Evolutionary conservation across 1,139 yeast genomes (phyloP).

Genomic region (Blastobotrys indianensis): DNA sequence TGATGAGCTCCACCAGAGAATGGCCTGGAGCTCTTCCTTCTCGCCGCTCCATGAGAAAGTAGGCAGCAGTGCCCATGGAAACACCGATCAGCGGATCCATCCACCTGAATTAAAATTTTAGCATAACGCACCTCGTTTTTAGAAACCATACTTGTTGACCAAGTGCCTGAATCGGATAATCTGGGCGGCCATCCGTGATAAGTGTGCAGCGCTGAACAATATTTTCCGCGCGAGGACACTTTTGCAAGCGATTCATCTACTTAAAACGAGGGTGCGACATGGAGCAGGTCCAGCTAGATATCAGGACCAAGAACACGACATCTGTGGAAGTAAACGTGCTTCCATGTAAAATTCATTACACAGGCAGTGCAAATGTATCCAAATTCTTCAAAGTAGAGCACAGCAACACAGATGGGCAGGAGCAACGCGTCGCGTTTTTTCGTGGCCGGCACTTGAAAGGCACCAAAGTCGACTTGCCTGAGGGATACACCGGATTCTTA

Average conservation of each 20-base stretch:
- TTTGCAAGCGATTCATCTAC: not conserved
- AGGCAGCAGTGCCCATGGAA: slow-evolving; percentile 16
- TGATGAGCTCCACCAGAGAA: slow-evolving; percentile 14
- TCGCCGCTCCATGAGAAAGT: slow-evolving; percentile 15
- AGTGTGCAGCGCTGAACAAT: not conserved
- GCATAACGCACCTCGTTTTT: too few species aligned
- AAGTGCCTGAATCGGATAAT: slow-evolving; percentile 3
- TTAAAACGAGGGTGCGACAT: not conserved
- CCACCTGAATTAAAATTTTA: slow-evolving; percentile 13
- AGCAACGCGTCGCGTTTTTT: slow-evolving; percentile 18
- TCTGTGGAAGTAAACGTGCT: slow-evolving; percentile 20
- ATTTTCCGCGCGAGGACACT: not conserved
- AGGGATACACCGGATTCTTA: slow-evolving; percentile 19
- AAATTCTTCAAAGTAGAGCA: slow-evolving; percentile 17
- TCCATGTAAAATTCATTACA: slow-evolving; percentile 27
- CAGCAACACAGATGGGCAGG: slow-evolving; percentile 4
- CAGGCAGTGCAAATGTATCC: slow-evolving; percentile 24
- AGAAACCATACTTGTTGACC: slow-evolving; percentile 4
- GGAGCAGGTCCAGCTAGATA: slow-evolving; percentile 2
- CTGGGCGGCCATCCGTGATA: not conserved
- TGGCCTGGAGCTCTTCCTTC: slow-evolving; percentile 16
- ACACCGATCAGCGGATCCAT: slow-evolving; percentile 19
- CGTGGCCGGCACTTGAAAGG: slow-evolving; percentile 28
- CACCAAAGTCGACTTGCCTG: slow-evolving; percentile 15
- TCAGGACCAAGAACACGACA: not conserved